Percentiles rank a stretch among this genome's conserved stretches.
These are phyloP conservation scores for Candida endomychidarum DNA, from an alignment of 805 yeast genomes.

Conservation along the genomic window DNA sequence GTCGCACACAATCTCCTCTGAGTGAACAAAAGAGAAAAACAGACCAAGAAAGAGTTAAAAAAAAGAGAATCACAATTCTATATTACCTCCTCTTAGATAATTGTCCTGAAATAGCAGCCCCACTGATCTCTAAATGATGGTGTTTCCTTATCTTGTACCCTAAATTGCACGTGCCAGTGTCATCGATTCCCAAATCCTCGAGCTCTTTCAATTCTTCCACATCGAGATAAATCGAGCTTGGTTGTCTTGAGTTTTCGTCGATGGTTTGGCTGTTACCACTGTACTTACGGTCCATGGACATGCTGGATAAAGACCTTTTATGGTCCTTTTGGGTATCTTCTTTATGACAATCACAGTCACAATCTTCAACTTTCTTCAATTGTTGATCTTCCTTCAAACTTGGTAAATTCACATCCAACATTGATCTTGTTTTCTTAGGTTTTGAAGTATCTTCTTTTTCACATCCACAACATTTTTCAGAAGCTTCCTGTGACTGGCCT, in stretches of 20 bases:
- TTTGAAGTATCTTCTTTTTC: neutral
- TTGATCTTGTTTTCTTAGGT: constrained; percentile 23
- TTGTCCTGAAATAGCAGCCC: constrained; percentile 29
- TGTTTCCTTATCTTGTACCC: constrained; percentile 45
- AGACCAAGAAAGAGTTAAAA: too few species aligned
- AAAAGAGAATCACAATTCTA: too few species aligned
- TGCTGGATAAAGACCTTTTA: neutral
- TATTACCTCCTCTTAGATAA: constrained; percentile 19
- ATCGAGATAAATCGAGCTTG: constrained; percentile 7
- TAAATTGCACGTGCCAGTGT: constrained; percentile 37
- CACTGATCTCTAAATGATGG: constrained; percentile 41
- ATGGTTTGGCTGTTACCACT: neutral
- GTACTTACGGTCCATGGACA: constrained; percentile 6
- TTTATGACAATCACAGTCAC: constrained; percentile 8
- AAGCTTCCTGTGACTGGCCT: constrained; percentile 8
- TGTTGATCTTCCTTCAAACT: constrained; percentile 9
- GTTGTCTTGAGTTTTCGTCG: constrained; percentile 3
- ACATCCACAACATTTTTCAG: constrained; percentile 13
- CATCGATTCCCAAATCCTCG: constrained; percentile 21
- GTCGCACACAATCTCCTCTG: too few species aligned
- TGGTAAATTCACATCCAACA: constrained; percentile 24
- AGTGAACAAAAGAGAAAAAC: too few species aligned
- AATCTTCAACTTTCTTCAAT: neutral
- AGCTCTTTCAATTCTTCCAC: constrained; percentile 10
- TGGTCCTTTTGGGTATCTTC: neutral